These are phyloP conservation scores for Cyphellophora attinorum DNA, from an alignment of 2,329 filamentous ascomycete species.

Conservation along the genomic window DNA sequence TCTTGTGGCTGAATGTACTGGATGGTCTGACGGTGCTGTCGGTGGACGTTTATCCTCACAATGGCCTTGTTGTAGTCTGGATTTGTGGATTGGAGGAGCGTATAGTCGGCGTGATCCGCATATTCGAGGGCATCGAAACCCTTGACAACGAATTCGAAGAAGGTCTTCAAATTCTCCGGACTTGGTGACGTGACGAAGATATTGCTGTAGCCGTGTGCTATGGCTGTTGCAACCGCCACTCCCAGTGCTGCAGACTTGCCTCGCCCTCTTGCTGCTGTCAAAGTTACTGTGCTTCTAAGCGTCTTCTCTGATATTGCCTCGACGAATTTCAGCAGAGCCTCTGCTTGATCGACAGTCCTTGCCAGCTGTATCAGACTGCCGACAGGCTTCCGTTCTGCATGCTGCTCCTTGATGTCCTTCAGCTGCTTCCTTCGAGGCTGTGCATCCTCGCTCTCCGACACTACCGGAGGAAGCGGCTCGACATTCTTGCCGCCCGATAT, in stretches of 20 bases:
- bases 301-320: conserved; percentile 97
- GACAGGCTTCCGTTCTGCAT: conserved; percentile 77
- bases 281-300: conserved; percentile 78
- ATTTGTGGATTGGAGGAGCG: conserved; percentile 95
- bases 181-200: conserved; percentile 98
- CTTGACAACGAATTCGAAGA: conserved; percentile 98
- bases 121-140: conserved; percentile 93
- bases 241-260: conserved; percentile 96
- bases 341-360: conserved; percentile 88
- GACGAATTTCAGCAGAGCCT: conserved; percentile 91
- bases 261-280: conserved; percentile 88
- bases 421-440: conserved; percentile 64
- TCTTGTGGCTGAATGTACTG: conserved; percentile 98
- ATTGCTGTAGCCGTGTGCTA: conserved; percentile 96
- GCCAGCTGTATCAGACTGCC: conserved; percentile 76
- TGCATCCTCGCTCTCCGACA: conserved; percentile 63
- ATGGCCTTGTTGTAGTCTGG: conserved; percentile 99
- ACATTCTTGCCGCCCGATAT: conserved; percentile 94
- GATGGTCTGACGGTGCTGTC: conserved; percentile 92
- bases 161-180: conserved; percentile 94
- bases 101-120: conserved; percentile 91
- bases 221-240: conserved; percentile 84
- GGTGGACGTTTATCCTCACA: conserved; percentile 89
- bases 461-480: conserved; percentile 66
- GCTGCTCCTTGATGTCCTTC: conserved; percentile 74